Conservation (phyloP, 805 yeast species). For the Saccharomycopsis oosterbeekiorum region DNA sequence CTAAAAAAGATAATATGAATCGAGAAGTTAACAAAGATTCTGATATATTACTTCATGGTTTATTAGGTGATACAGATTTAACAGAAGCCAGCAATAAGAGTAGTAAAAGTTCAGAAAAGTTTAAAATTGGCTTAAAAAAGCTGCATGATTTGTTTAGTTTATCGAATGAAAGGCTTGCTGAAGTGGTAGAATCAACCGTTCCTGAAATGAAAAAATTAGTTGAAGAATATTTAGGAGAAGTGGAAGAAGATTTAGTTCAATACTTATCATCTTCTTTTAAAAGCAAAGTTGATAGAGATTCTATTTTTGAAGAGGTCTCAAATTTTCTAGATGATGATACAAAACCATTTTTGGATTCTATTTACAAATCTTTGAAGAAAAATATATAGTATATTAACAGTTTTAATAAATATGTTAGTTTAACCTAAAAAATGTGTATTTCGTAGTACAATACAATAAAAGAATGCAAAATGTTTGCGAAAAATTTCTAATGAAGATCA, state of each 20-base stretch:
- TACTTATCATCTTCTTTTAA: slow-evolving; percentile 33
- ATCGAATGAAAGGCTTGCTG: slow-evolving; percentile 17
- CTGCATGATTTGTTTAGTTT: neutral
- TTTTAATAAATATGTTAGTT: neutral
- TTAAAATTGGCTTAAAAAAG: neutral
- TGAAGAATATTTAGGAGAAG: slow-evolving; percentile 43
- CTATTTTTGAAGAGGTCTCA: slow-evolving; percentile 34
- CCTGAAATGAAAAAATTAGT: slow-evolving; percentile 33
- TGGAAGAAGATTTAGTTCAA: slow-evolving; percentile 40
- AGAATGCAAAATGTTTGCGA: neutral
- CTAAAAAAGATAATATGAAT: slow-evolving; percentile 4
- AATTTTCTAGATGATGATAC: slow-evolving; percentile 47
- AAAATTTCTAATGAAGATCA: neutral
- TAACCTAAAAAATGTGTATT: neutral
- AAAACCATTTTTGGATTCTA: slow-evolving; percentile 27
- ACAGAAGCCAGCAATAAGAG: neutral
- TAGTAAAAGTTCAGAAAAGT: neutral
- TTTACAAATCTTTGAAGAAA: neutral
- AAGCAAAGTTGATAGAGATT: slow-evolving; percentile 24
- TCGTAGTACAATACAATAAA: too few species aligned
- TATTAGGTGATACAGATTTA: neutral
- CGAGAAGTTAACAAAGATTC: slow-evolving; percentile 5
- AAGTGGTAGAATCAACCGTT: slow-evolving; percentile 23
- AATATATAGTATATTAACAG: neutral
- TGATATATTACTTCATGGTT: neutral